These are phyloP conservation scores for Hyaloscypha variabilis DNA, from an alignment of 495 filamentous ascomycete species.

Conservation along the genomic window DNA sequence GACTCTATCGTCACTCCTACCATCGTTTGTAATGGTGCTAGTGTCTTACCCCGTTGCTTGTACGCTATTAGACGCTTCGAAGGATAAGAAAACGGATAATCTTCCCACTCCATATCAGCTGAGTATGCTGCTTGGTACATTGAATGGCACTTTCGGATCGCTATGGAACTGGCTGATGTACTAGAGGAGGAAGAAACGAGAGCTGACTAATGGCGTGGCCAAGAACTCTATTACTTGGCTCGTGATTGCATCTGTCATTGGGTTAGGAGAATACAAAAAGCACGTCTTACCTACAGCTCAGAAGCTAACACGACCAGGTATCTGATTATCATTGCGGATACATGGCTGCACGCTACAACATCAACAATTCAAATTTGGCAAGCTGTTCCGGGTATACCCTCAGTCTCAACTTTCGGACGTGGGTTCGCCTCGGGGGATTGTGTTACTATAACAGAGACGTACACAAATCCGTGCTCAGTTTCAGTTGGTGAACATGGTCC, in stretches of 20 bases:
- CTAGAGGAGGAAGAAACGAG: neutral
- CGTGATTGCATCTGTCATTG: neutral
- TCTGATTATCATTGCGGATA: slow-evolving; percentile 1
- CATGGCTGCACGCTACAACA: neutral
- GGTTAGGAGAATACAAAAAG: neutral
- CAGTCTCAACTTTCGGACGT: neutral
- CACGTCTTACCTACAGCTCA: neutral
- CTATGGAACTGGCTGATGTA: slow-evolving; percentile 2
- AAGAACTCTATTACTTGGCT: slow-evolving; percentile 1
- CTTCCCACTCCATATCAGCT: slow-evolving; percentile 6
- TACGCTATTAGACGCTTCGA: neutral
- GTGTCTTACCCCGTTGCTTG: neutral
- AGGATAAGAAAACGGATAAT: neutral
- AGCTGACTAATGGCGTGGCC: neutral
- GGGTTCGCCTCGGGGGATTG: neutral
- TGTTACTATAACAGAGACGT: neutral
- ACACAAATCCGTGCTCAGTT: neutral
- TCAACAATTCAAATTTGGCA: neutral
- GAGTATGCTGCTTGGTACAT: slow-evolving; percentile 1
- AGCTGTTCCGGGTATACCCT: neutral
- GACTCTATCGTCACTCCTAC: neutral
- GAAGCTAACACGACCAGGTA: neutral
- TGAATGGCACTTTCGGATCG: neutral
- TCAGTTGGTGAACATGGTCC: neutral
- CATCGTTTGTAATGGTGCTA: neutral